phyloP scores from a whole-genome alignment of 805 yeast genomes.

The Barnettozyma pratensis region DNA sequence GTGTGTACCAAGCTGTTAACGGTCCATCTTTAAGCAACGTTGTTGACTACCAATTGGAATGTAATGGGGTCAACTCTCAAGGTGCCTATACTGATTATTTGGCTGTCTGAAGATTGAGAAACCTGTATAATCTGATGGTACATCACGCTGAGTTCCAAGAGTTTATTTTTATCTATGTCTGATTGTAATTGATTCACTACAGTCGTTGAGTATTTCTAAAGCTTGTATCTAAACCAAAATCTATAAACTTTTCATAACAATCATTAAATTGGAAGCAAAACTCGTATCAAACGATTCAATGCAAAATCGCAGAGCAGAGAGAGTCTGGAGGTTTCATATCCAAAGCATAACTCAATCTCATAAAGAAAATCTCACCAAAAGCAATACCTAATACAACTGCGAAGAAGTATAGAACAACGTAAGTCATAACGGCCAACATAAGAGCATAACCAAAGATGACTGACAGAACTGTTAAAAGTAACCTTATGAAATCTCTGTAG shows the following conservation, averaged over 20 bases:
- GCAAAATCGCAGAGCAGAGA: slow-evolving; percentile 4
- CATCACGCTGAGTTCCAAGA: not conserved
- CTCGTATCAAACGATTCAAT: not conserved
- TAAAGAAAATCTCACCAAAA: slow-evolving; percentile 65
- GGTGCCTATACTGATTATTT: not conserved
- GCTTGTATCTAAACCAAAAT: not conserved
- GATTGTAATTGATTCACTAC: not conserved
- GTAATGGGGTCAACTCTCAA: not conserved
- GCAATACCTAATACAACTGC: slow-evolving; percentile 69
- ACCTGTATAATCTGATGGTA: not conserved
- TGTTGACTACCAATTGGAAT: not conserved
- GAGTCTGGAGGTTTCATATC: slow-evolving; percentile 1
- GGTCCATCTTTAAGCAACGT: not conserved
- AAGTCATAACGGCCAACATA: slow-evolving; percentile 79
- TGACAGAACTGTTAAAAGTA: slow-evolving; percentile 50
- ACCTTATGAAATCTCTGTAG: slow-evolving; percentile 50
- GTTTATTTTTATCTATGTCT: not conserved
- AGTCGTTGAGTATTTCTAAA: not conserved
- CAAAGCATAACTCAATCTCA: slow-evolving; percentile 39
- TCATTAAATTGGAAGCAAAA: not conserved
- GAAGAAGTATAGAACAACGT: slow-evolving; percentile 60
- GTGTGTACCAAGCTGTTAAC: slow-evolving; percentile 25
- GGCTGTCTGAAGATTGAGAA: not conserved
- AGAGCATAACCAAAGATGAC: slow-evolving; percentile 65
- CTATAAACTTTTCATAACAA: not conserved